Percentiles rank a stretch among this genome's conserved stretches.
Conservation (phyloP, 2,329 filamentous ascomycete genomes). For the Colletotrichum scovillei region DNA sequence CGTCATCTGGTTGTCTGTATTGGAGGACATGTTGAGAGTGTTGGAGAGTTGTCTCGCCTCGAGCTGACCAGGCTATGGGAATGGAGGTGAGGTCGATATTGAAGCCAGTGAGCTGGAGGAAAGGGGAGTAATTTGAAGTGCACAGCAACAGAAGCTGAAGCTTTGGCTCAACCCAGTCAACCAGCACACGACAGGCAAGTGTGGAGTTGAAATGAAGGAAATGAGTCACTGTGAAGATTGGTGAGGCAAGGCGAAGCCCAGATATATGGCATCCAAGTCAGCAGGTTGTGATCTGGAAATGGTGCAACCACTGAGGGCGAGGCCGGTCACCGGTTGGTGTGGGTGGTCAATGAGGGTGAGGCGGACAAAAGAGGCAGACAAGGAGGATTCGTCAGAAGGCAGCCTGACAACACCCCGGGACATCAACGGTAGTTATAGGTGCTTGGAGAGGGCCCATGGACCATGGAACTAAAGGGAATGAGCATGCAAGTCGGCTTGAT, state of each 20-base stretch:
- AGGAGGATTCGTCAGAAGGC: constrained; percentile 30
- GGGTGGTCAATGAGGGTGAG: constrained; percentile 45
- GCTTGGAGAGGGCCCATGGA: constrained; percentile 20
- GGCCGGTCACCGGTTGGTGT: constrained; percentile 31
- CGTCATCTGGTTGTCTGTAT: constrained; percentile 67
- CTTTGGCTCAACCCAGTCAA: constrained; percentile 26
- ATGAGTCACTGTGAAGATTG: constrained; percentile 57
- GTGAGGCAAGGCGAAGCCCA: constrained; percentile 51
- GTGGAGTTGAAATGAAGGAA: constrained; percentile 44
- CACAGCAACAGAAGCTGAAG: constrained; percentile 32
- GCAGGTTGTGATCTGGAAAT: constrained; percentile 31
- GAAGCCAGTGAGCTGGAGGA: constrained; percentile 29
- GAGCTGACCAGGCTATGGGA: constrained; percentile 12
- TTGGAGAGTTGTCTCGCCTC: not conserved
- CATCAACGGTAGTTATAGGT: constrained; percentile 35
- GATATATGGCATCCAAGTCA: constrained; percentile 49
- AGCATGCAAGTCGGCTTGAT: constrained; percentile 35
- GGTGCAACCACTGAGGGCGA: constrained; percentile 36
- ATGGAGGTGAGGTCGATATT: constrained; percentile 6
- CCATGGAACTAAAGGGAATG: constrained; percentile 31
- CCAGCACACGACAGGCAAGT: constrained; percentile 29
- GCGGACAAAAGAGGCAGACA: constrained; percentile 38
- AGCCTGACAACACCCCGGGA: constrained; percentile 28
- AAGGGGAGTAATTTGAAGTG: constrained; percentile 43
- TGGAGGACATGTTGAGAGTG: constrained; percentile 59